Evolutionary conservation across 1,284 basidiomycete species (phyloP), one percentile per base, ranked within the genome.

Genomic region (Pulveroboletus sp.): DNA sequence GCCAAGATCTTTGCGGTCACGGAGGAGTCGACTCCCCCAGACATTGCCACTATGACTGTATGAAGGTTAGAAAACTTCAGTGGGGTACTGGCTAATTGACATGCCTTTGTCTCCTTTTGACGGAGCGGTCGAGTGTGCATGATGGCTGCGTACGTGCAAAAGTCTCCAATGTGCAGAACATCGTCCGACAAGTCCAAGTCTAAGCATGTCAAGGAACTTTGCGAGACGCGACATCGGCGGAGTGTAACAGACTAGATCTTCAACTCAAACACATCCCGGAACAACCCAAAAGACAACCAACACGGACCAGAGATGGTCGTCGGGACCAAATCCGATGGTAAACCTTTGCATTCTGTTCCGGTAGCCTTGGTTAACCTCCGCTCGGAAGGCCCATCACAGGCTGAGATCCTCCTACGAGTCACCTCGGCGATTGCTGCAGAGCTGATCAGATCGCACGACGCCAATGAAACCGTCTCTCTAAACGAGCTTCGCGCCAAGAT

Each of bases 371-470:
- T 53, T 48, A n/a, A 63, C 43, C 16, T 32, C 6, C 8, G 0
- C 36, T 43, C 47, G 21, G 48, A 89, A 89, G 87, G 86, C 32
- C 88, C 86, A 21, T 92, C 92, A 0, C 93, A 98, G 72, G 91
- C 95, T 7, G 95, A 98, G 74, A 82, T 86, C 44, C 82, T 98
- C 52, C 81, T 99, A 24, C 86, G 95, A 54, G 93, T 95, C 52
- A 96, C 93, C 29, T 95, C 95, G 13, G 93, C 94, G 40, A 96
- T 99, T 64, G 96, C 96, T 35, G 84, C 93, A 63, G 93, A 95
- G 67, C 84, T 99, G 61, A 95, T 98, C 66, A 86, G 88, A 60
- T 91, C 94, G 0, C 90, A 97, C 68, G 87, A 96, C 69, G 78
- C 83, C 37, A 85, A 83, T 59, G 76, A 83, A 58, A 80, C 82